These are phyloP conservation scores for Rhododendron henanense DNA, from an alignment of 148 eudicot genomes.

Conservation along the genomic window DNA sequence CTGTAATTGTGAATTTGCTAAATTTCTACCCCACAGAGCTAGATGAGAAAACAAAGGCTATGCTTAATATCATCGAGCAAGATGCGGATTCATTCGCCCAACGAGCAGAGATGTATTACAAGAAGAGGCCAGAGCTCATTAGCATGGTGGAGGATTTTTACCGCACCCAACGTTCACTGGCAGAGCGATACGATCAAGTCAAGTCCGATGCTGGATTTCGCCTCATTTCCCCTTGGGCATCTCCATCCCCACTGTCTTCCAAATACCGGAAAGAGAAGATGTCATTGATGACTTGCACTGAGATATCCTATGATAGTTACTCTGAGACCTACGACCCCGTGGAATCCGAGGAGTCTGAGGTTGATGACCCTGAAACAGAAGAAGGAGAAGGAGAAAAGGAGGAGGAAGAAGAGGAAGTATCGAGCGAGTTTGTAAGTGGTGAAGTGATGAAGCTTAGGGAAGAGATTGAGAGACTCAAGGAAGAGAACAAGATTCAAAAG, in stretches of 20 bases:
- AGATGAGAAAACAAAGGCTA: slow-evolving; percentile 61
- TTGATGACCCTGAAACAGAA: slow-evolving; percentile 63
- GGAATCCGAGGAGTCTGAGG: slow-evolving; percentile 62
- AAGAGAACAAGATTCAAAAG: slow-evolving; percentile 51
- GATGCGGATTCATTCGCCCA: slow-evolving; percentile 91
- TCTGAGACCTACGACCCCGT: slow-evolving; percentile 53
- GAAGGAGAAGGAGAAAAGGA: slow-evolving; percentile 30
- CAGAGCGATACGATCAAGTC: slow-evolving; percentile 68
- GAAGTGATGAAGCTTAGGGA: slow-evolving; percentile 50
- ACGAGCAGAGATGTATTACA: slow-evolving; percentile 96
- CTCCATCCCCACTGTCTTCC: slow-evolving; percentile 35
- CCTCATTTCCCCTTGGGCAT: slow-evolving; percentile 33
- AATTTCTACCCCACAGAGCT: slow-evolving; percentile 42
- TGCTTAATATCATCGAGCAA: slow-evolving; percentile 70
- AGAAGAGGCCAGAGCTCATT: slow-evolving; percentile 77
- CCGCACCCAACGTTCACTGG: slow-evolving; percentile 70
- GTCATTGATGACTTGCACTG: slow-evolving; percentile 12
- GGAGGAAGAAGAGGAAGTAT: slow-evolving; percentile 18
- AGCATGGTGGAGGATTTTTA: slow-evolving; percentile 74
- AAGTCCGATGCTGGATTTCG: slow-evolving; percentile 49
- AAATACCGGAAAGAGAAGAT: slow-evolving; percentile 31
- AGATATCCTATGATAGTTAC: slow-evolving; percentile 56
- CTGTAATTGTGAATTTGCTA: neutral
- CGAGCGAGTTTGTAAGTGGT: slow-evolving; percentile 17
- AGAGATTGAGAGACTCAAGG: slow-evolving; percentile 48